These are phyloP conservation scores for Alectoria sarmentosa DNA, from an alignment of 495 filamentous ascomycete species.

Conservation along the genomic window DNA sequence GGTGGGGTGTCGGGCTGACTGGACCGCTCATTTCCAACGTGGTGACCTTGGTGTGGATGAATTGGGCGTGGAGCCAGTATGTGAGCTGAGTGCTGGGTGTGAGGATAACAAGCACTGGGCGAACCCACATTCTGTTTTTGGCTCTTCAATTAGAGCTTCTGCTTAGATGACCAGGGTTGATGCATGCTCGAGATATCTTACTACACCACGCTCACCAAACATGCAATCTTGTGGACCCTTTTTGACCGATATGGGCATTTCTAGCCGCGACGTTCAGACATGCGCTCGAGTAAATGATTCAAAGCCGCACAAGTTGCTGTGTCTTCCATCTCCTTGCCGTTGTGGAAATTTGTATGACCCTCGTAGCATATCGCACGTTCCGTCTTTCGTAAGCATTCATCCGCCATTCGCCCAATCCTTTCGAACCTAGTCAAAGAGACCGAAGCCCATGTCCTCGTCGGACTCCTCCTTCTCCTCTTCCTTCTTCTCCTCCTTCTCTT, in stretches of 20 bases:
- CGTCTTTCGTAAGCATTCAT: background rate
- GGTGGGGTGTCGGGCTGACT: background rate
- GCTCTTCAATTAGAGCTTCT: background rate
- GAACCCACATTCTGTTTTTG: background rate
- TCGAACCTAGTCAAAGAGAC: conserved; percentile 85
- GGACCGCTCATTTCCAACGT: background rate
- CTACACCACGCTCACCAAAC: background rate
- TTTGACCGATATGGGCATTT: conserved; percentile 1
- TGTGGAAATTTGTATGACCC: background rate
- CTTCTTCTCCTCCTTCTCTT: conserved; percentile 69
- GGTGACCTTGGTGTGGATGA: background rate
- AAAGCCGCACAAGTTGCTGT: background rate
- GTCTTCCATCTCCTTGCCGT: background rate
- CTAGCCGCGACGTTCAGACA: background rate
- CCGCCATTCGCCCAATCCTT: conserved; percentile 3
- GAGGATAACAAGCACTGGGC: background rate
- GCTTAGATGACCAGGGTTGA: background rate
- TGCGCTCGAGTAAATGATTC: background rate
- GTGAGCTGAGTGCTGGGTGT: background rate
- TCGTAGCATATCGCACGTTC: background rate
- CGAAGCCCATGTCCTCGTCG: conserved; percentile 99
- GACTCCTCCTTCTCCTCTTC: conserved; percentile 81
- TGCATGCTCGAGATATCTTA: background rate
- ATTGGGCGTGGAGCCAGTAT: background rate
- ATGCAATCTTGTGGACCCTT: background rate